Evolutionary conservation across 2,329 filamentous ascomycete genomes (phyloP), one percentile per base, ranked within the genome.

Genomic region (Fusarium equiseti): DNA sequence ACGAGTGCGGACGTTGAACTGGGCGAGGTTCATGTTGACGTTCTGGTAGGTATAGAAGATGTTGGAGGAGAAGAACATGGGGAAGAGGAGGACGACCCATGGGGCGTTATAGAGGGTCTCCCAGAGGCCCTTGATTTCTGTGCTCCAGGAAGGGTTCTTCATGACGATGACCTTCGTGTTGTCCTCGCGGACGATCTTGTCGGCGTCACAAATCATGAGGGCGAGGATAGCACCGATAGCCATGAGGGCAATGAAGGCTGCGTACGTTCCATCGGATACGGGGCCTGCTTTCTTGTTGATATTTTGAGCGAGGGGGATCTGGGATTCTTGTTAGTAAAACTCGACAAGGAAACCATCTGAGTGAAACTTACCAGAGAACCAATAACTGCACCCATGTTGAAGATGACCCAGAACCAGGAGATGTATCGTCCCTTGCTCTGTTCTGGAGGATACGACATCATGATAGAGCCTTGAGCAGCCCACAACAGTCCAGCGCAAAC

Each of bases 371-470:
- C 82, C 75, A 91, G 81, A 76, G 91, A 90, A 68, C 95, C 95
- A 79, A 98, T 93, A 66, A 97, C 94, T 75, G 90, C 94, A 74
- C 95, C 95, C 63, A 95, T 81, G 81, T 97, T 97, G 86, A 97
- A 98, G 76, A 98, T 97, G 79, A 94, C 90, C 95, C 95, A 97
- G 83, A 97, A 97, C 83, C 90, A 90, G 66, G 92, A 92, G 79
- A 97, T 97, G 80, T 94, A 97, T 64, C 91, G 90, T 46, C 95
- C 95, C 85, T 97, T 97, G 70, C 89, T 88, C 35, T 88, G 81
- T 81, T 97, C 95, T 22, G 88, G 85, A 3, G 94, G 94, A 79
- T 97, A 97, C 43, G 92, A 90, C 89, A 97, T 95, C 91, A 95
- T 95, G 77, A 95, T 93, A 63, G 92, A 90, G 64, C 93, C 92